These are phyloP conservation scores for Musa beccarii DNA, from an alignment of 176 grass and related monocot species.

Conservation along the genomic window DNA sequence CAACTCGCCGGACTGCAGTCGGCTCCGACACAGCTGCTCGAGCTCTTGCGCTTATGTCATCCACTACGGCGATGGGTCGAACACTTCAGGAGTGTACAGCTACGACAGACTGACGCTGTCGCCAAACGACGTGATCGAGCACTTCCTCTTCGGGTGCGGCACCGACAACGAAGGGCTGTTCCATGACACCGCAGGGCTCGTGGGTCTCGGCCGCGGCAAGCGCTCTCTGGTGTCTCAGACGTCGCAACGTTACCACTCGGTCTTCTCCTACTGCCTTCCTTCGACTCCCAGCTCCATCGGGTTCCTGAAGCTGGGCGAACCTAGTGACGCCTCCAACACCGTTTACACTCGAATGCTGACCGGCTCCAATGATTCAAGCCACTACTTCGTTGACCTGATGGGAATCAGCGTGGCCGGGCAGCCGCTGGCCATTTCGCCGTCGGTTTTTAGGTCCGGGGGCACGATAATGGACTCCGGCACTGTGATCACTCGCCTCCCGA, in stretches of 20 bases:
- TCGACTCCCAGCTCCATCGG: slow-evolving; percentile 20
- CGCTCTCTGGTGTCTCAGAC: slow-evolving; percentile 33
- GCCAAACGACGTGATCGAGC: slow-evolving; percentile 1
- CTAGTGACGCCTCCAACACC: background rate
- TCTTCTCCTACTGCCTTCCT: slow-evolving; percentile 49
- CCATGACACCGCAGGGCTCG: slow-evolving; percentile 14
- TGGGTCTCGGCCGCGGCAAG: slow-evolving; percentile 29
- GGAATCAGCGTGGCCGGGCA: slow-evolving; percentile 23
- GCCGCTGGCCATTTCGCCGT: background rate
- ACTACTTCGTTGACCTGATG: slow-evolving; percentile 27
- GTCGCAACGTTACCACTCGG: background rate
- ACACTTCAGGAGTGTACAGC: background rate
- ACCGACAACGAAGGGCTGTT: background rate
- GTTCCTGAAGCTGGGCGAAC: slow-evolving; percentile 27
- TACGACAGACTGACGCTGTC: slow-evolving; percentile 20
- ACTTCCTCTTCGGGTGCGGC: slow-evolving; percentile 38
- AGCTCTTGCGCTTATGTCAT: slow-evolving; percentile 17
- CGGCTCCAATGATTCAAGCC: background rate
- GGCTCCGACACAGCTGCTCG: background rate
- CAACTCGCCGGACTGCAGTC: background rate
- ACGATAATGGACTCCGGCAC: slow-evolving; percentile 42
- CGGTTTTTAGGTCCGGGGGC: background rate
- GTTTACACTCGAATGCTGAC: slow-evolving; percentile 16
- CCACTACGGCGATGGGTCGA: slow-evolving; percentile 16
- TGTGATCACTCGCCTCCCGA: slow-evolving; percentile 27